Conservation (phyloP, 805 yeast genomes). For the Pichia heedii region DNA sequence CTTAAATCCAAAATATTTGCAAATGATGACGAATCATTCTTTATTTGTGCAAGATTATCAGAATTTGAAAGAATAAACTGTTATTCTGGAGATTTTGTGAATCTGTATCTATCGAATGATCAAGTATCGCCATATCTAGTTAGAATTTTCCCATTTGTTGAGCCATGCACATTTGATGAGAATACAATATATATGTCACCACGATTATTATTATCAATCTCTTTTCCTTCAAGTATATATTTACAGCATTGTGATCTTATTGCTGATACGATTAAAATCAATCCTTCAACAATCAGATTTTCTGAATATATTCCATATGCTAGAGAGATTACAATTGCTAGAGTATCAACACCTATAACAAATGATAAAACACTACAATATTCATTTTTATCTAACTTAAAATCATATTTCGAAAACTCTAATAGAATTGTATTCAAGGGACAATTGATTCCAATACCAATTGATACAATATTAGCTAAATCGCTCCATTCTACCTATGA, state of each 20-base stretch:
- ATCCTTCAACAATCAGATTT: conserved; percentile 8
- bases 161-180: conserved; percentile 41
- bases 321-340: conserved; percentile 51
- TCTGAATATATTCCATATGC: conserved; percentile 38
- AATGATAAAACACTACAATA: conserved; percentile 55
- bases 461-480: conserved; percentile 60
- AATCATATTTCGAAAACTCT: conserved; percentile 48
- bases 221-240: conserved; percentile 19
- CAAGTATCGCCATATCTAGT: conserved; percentile 20
- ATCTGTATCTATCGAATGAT: conserved; percentile 8
- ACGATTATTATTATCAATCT: conserved; percentile 36
- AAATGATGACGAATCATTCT: conserved; percentile 38
- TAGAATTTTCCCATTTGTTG: conserved; percentile 50
- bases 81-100: conserved; percentile 61
- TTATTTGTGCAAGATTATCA: conserved; percentile 37
- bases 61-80: conserved; percentile 51
- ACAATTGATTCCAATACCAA: conserved; percentile 68
- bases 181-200: conserved; percentile 54
- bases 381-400: conserved; percentile 50
- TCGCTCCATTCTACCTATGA: conserved; percentile 38
- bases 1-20: conserved; percentile 11
- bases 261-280: background rate
- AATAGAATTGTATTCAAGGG: conserved; percentile 52
- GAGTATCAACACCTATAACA: conserved; percentile 62
- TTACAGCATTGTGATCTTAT: background rate